phyloP scores from a whole-genome alignment of 1,284 basidiomycete genomes.

The Rhodotorula sp. region DNA sequence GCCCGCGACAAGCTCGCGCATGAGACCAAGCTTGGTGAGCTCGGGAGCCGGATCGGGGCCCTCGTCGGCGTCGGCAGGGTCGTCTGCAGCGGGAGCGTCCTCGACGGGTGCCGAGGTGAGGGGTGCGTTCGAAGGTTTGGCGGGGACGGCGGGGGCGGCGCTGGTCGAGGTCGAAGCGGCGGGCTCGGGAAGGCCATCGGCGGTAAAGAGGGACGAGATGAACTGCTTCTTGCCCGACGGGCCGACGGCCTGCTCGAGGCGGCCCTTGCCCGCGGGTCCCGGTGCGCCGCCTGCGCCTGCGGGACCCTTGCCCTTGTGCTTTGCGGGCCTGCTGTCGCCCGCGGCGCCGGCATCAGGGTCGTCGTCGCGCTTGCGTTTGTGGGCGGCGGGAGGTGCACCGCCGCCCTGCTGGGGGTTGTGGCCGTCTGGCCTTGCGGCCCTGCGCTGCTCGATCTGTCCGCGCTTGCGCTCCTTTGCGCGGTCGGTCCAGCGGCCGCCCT shows the following conservation, averaged over 20 bases:
- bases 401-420: neutral
- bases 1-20: conserved; percentile 78
- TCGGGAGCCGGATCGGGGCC: conserved; percentile 29
- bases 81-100: conserved; percentile 53
- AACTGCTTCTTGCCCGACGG: conserved; percentile 59
- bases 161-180: conserved; percentile 1
- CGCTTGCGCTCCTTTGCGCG: conserved; percentile 39
- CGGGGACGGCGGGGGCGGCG: conserved; percentile 20
- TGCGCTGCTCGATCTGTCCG: conserved; percentile 19
- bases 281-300: neutral
- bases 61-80: neutral
- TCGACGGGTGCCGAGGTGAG: conserved; percentile 68
- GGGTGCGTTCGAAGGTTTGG: conserved; percentile 57
- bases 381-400: neutral
- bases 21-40: conserved; percentile 62
- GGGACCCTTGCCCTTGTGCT: neutral
- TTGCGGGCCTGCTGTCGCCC: neutral
- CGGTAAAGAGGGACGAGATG: conserved; percentile 89
- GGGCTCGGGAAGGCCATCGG: conserved; percentile 47
- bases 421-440: neutral
- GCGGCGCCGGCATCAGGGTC: neutral
- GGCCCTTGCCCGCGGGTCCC: neutral
- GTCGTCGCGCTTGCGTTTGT: neutral
- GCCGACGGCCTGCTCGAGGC: conserved; percentile 22
- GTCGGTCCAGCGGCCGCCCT: conserved; percentile 43